Base-by-base conservation (phyloP, 768 basidiomycete species). In the Hirschioporus abietinus region DNA sequence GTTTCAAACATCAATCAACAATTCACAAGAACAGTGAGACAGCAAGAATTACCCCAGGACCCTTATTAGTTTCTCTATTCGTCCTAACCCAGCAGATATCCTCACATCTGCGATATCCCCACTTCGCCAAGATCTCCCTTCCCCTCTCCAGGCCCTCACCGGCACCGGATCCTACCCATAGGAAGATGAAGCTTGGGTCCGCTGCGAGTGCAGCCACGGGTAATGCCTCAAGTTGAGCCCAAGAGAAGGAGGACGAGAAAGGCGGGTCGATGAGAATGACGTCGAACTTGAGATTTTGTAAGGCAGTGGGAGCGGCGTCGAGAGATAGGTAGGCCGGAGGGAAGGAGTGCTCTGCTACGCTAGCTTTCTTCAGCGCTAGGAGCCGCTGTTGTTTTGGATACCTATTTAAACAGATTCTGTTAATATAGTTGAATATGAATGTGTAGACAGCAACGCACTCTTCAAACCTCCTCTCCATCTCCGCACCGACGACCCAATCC, bases 11-110 rank as follows among this genome's bases (percentile, higher is more conserved):
- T 71, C 42, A 71, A 66, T 65, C n/a, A 65, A 61, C 1, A 24
- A 17, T 30, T 64, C 58, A 52, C 27, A 61, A 66, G 23, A 34
- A n/a, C 27, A 24, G 24, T 65, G 25, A 58, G 24, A 26, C 7
- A 66, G 20, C 63, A 58, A 18, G 80, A 88, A 52, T 72, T 74
- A 91, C 90, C 66, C 91, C 92, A 64, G 93, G 89, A 1, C 92
- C 92, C 18, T 81, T 81, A 74, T 91, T 91, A 25, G 79, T 83
- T 24, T 77, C 81, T 67, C 83, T 84, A 74, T 98, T 99, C 60
- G 94, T 96, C 79, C 94, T 95, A 66, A 97, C 90, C 96, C 95
- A 99, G 5, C 97, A 93, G n/a, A 99, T 92, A 74, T 99, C 97
- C 72, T 99, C 97, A 72, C 95, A 97, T 63, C 97, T 78, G 58